Conservation (phyloP, 176 grass and related monocot species). For the Microstegium vimineum region DNA sequence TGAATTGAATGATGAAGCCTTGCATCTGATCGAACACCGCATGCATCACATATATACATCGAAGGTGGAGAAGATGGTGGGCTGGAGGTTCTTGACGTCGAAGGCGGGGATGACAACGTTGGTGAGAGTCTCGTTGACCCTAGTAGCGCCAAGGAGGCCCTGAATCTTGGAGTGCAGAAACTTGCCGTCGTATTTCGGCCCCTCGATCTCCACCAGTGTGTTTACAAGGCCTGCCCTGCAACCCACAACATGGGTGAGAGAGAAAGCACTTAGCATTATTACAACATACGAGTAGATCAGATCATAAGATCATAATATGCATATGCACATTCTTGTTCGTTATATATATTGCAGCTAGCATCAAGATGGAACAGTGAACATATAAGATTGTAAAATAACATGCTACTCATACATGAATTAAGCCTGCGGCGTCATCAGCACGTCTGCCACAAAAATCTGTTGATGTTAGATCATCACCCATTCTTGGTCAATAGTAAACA, state of each 20-base stretch:
- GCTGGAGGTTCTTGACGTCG: conserved; percentile 39
- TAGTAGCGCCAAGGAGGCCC: conserved; percentile 8
- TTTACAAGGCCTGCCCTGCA: not conserved
- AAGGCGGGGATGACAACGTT: conserved; percentile 43
- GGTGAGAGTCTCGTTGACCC: conserved; percentile 31
- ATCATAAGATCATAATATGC: too few species aligned
- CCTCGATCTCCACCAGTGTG: not conserved
- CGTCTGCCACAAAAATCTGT: too few species aligned
- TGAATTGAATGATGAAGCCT: not conserved
- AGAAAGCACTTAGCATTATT: not conserved
- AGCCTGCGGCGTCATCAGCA: too few species aligned
- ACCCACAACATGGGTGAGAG: not conserved
- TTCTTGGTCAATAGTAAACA: too few species aligned
- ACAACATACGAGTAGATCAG: too few species aligned
- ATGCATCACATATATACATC: conserved; percentile 5
- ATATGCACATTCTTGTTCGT: too few species aligned
- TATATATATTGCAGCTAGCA: too few species aligned
- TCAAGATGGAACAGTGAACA: too few species aligned
- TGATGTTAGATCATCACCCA: too few species aligned
- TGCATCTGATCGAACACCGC: not conserved
- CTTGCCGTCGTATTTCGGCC: conserved; percentile 37
- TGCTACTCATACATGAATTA: too few species aligned
- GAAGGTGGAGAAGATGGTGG: conserved; percentile 41
- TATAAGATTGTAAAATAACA: too few species aligned
- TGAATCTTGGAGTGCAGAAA: conserved; percentile 23